phyloP scores from a whole-genome alignment of 208 protist species.

The Leishmania braziliensis region DNA sequence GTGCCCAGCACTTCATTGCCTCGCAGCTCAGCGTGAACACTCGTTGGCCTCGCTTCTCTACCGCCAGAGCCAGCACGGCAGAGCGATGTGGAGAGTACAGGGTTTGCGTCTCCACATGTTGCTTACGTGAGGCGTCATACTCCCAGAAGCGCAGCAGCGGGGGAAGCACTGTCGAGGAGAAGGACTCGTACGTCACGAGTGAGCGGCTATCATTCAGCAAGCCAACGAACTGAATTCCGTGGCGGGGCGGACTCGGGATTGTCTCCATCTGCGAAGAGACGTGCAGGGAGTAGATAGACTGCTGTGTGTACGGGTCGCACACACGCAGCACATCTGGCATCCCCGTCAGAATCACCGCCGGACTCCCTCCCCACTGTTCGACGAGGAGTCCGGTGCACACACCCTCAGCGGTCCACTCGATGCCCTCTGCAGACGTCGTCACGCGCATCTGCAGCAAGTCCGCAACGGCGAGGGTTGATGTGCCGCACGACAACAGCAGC shows the following conservation, averaged over 20 bases:
- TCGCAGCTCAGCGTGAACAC: slow-evolving; percentile 79
- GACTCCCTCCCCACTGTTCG: slow-evolving; percentile 70
- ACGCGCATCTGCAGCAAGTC: slow-evolving; percentile 75
- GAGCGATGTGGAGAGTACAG: slow-evolving; percentile 80
- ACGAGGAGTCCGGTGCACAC: slow-evolving; percentile 73
- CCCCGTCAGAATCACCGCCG: slow-evolving; percentile 78
- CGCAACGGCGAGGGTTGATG: slow-evolving; percentile 67
- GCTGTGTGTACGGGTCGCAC: slow-evolving; percentile 86
- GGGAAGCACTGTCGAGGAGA: slow-evolving; percentile 59
- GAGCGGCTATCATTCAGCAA: slow-evolving; percentile 62
- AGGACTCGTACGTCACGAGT: slow-evolving; percentile 85
- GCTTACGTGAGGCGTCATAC: slow-evolving; percentile 54
- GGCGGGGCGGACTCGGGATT: slow-evolving; percentile 57
- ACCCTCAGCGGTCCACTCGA: slow-evolving; percentile 80
- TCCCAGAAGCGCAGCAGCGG: slow-evolving; percentile 82
- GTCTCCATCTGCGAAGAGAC: slow-evolving; percentile 89
- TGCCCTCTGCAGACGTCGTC: slow-evolving; percentile 62
- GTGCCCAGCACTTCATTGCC: slow-evolving; percentile 79
- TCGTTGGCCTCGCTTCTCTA: slow-evolving; percentile 57
- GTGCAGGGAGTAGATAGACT: slow-evolving; percentile 87
- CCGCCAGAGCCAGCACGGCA: slow-evolving; percentile 54
- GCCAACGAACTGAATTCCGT: slow-evolving; percentile 83
- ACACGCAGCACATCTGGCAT: slow-evolving; percentile 81
- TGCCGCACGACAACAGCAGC: slow-evolving; percentile 70
- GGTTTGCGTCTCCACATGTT: slow-evolving; percentile 74